A percentile compares a stretch with the other conserved stretches of the same genome.
Evolutionary conservation across 1,139 yeast species (phyloP).

Genomic region (Saccharomyces hybrid): DNA sequence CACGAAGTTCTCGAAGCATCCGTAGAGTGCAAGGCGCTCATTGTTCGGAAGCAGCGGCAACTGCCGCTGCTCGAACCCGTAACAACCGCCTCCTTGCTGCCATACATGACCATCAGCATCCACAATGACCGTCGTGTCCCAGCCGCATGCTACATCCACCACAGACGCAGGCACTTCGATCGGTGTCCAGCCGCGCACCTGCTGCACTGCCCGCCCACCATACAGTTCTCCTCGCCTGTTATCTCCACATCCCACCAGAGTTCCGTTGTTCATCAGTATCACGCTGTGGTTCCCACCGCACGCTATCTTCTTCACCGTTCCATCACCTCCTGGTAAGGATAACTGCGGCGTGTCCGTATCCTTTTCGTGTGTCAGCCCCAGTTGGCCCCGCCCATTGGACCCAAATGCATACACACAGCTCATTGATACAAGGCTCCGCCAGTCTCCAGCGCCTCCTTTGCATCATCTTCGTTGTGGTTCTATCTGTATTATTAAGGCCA

Average conservation of each 20-base stretch:
- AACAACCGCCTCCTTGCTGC: not conserved
- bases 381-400: constrained; percentile 73
- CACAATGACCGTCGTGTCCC: constrained; percentile 65
- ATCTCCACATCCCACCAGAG: constrained; percentile 52
- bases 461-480: not conserved
- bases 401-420: constrained; percentile 48
- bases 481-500: not conserved
- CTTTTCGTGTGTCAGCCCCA: constrained; percentile 54
- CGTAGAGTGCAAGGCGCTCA: constrained; percentile 6
- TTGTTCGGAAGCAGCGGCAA: not conserved
- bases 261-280: constrained; percentile 47
- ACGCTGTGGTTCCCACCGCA: constrained; percentile 91
- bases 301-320: constrained; percentile 34
- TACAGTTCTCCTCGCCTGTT: constrained; percentile 44
- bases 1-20: constrained; percentile 28
- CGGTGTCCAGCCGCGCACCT: constrained; percentile 8
- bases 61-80: not conserved
- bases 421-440: constrained; percentile 3
- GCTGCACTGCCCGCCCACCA: constrained; percentile 1
- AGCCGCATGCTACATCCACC: constrained; percentile 46
- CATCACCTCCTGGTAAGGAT: constrained; percentile 9
- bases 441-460: not conserved
- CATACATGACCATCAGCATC: not conserved
- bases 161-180: constrained; percentile 11
- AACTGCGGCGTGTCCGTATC: constrained; percentile 38